Evolutionary conservation across 768 basidiomycete species (phyloP), one percentile per base, ranked within the genome.

Genomic region (Lentinula sp.): DNA sequence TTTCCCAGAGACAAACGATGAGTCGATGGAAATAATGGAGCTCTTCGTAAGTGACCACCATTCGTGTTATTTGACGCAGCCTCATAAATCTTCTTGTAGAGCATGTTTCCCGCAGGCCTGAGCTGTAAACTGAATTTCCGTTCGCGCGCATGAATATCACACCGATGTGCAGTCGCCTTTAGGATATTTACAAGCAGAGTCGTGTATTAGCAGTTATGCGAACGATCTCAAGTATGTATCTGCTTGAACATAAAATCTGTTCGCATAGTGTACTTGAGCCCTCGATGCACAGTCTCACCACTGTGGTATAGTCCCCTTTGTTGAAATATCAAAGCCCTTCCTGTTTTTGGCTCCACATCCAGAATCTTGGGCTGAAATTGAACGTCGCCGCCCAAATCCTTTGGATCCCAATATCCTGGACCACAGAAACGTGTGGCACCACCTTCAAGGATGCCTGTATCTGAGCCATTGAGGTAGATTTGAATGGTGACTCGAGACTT

Each of bases 1-100:
- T 12, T 81, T 86, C 5, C 68, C 75, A 1, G 87, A 91, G 73
- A 93, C 91, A 43, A 87, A 83, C 60, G 85, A 86, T 67, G 76
- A 72, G 68, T 87, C 82, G 64, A 92, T 92, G 90, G 85, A 86
- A 59, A 84, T 91, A 64, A 84, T 81, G 71, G 90, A 91, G 69
- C 87, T 87, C 70, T 92, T 93, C 73, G 90, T 92, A 69, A 71
- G 84, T 78, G 32, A 32, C 28, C 61, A 10, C 39, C 60, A 35
- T 28, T 28, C 60, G 65, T 45, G 57, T 55, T 35, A 53, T 2
- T 28, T 28, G 28, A 55, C 32, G 16, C 5, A 15, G n/a, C 8
- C 2, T 28, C 43, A 49, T 10, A 9, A 33, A 46, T 43, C 4
- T 41, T 23, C 23, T 35, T 42, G 12, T 61, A 90, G 88, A 86